A percentile compares a stretch with the other conserved stretches of the same genome.
phyloP scores from a whole-genome alignment of 73 alveolate species.

The Paraurostyla sp. region DNA sequence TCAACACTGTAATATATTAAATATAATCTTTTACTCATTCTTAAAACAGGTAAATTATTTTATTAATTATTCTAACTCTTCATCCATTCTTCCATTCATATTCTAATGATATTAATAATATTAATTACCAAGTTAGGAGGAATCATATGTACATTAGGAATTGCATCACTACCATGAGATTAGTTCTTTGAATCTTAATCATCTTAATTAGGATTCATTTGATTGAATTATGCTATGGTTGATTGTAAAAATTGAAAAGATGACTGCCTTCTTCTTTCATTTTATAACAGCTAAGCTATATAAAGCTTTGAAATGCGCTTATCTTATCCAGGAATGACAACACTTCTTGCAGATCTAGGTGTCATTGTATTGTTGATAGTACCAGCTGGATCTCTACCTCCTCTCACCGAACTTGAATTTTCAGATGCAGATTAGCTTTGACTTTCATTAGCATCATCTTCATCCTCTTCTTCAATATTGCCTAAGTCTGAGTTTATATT shows the following conservation, averaged over 20 bases:
- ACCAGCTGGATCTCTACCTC: too few species aligned
- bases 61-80: not conserved
- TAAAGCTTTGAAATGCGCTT: not conserved
- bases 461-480: conserved; percentile 22
- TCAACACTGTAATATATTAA: not conserved
- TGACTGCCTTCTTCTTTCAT: conserved; percentile 52
- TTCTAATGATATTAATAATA: too few species aligned
- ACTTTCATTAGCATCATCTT: not conserved
- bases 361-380: not conserved
- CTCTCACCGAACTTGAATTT: too few species aligned
- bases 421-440: too few species aligned
- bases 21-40: not conserved
- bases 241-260: not conserved
- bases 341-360: not conserved
- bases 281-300: conserved; percentile 1
- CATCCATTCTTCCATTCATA: too few species aligned
- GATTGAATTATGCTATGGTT: not conserved
- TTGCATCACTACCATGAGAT: too few species aligned
- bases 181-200: not conserved
- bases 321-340: too few species aligned
- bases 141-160: too few species aligned
- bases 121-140: too few species aligned
- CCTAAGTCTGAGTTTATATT: conserved; percentile 11
- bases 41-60: not conserved
- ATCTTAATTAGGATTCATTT: not conserved